These are phyloP conservation scores for Leccinellum rugosiceps DNA, from an alignment of 768 basidiomycete genomes.

Conservation along the genomic window DNA sequence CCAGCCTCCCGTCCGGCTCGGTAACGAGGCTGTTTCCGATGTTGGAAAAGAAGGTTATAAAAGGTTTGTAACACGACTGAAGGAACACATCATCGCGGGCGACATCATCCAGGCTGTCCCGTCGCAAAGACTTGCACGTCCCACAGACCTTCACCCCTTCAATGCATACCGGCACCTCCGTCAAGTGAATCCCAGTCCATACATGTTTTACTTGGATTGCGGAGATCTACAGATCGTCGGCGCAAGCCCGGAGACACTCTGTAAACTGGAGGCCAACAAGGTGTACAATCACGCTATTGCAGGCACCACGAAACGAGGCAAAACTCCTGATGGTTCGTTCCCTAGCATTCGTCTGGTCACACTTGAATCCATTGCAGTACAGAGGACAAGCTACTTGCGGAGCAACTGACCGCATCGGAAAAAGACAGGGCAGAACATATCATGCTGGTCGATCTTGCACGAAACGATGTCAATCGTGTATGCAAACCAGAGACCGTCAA, in stretches of 20 bases:
- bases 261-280: constrained; percentile 88
- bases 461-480: constrained; percentile 98
- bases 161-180: constrained; percentile 94
- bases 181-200: constrained; percentile 95
- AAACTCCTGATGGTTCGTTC: constrained; percentile 73
- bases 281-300: constrained; percentile 99
- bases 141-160: constrained; percentile 90
- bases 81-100: constrained; percentile 91
- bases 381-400: constrained; percentile 87
- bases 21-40: constrained; percentile 74
- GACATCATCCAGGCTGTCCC: constrained; percentile 99
- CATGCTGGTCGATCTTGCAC: constrained; percentile 96
- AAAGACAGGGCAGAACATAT: constrained; percentile 98
- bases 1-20: constrained; percentile 63
- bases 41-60: constrained; percentile 94
- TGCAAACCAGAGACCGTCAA: constrained; percentile 94
- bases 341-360: constrained; percentile 1
- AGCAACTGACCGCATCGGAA: constrained; percentile 73
- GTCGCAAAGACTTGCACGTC: constrained; percentile 83
- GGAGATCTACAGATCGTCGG: constrained; percentile 94
- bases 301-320: constrained; percentile 87
- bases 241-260: constrained; percentile 95
- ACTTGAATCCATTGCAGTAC: constrained; percentile 8
- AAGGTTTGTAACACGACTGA: constrained; percentile 83
- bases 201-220: constrained; percentile 98